Evolutionary conservation across 306 rosid genomes (phyloP).

Genomic region (Medicago arabica): DNA sequence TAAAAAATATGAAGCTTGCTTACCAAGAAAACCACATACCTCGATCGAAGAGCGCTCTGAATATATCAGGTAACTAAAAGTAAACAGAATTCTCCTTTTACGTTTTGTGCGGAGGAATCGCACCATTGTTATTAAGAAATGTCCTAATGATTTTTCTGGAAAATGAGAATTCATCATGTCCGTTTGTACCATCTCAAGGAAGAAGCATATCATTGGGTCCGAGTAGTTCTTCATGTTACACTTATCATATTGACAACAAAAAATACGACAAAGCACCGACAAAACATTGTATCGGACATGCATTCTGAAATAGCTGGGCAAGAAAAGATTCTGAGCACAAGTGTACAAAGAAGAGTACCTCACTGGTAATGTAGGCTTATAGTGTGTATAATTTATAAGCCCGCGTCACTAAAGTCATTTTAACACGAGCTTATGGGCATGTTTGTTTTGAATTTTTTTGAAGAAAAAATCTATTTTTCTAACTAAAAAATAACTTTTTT

Average conservation of each 20-base stretch:
- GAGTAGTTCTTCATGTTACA: conserved; percentile 41
- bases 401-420: no score
- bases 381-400: no score
- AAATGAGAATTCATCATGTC: conserved; percentile 51
- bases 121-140: conserved; percentile 31
- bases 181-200: conserved; percentile 51
- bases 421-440: no score
- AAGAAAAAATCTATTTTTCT: no score
- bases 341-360: conserved; percentile 59
- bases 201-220: conserved; percentile 45
- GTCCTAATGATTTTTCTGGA: conserved; percentile 58
- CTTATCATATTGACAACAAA: conserved; percentile 55
- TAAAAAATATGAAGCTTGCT: conserved; percentile 75
- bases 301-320: conserved; percentile 77
- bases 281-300: conserved; percentile 67
- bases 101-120: conserved; percentile 4
- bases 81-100: background rate
- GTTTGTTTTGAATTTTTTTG: no score
- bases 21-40: conserved; percentile 72
- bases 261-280: conserved; percentile 53
- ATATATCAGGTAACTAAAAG: conserved; percentile 68
- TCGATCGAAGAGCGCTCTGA: conserved; percentile 76
- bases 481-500: no score
- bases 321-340: conserved; percentile 76
- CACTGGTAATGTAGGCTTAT: conserved; percentile 74